These are phyloP conservation scores for Wickerhamomyces ciferrii DNA, from an alignment of 805 yeast species.

Conservation along the genomic window DNA sequence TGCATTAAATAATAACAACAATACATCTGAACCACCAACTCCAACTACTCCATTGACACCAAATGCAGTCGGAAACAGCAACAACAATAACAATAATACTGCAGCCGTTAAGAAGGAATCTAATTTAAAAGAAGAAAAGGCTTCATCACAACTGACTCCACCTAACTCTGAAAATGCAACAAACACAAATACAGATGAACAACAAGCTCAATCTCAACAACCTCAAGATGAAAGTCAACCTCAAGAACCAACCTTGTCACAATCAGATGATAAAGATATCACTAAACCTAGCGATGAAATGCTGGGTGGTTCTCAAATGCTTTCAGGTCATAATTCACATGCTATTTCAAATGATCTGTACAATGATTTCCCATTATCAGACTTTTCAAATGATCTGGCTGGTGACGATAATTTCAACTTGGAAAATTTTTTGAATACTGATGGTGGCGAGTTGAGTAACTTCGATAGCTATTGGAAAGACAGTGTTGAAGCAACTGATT, in stretches of 20 bases:
- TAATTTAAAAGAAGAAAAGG: constrained; percentile 12
- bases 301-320: constrained; percentile 12
- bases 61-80: constrained; percentile 3
- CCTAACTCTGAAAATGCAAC: not conserved
- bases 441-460: constrained; percentile 26
- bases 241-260: not conserved
- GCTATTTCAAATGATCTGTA: constrained; percentile 26
- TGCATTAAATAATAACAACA: constrained; percentile 8
- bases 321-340: constrained; percentile 9
- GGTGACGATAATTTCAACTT: constrained; percentile 36
- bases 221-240: constrained; percentile 4
- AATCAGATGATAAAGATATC: not conserved
- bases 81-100: constrained; percentile 1
- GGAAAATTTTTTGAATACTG: constrained; percentile 38
- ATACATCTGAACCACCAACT: constrained; percentile 33
- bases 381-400: constrained; percentile 26
- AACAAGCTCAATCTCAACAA: constrained; percentile 19
- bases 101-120: constrained; percentile 6
- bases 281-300: constrained; percentile 4
- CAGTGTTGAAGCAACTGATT: constrained; percentile 33
- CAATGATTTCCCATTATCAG: constrained; percentile 26
- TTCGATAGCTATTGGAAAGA: constrained; percentile 38
- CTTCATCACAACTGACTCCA: constrained; percentile 16
- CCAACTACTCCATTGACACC: constrained; percentile 37
- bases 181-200: not conserved